Percentiles rank a stretch among this genome's conserved stretches.
Conservation (phyloP, 1,139 yeast species). For the Kodamaea sp. region DNA sequence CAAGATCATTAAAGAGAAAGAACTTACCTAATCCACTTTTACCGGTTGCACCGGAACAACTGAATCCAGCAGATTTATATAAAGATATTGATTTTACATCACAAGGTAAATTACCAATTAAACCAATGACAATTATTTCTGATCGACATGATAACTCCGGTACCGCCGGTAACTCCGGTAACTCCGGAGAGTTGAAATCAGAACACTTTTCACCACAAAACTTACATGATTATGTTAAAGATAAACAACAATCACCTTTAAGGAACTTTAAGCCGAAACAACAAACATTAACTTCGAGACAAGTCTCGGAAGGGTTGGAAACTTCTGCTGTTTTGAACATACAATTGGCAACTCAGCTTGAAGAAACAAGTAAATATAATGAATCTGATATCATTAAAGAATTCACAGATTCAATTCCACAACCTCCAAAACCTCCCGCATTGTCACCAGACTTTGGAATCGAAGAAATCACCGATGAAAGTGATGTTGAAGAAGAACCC, state of each 20-base stretch:
- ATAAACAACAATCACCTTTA: constrained; percentile 22
- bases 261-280: constrained; percentile 18
- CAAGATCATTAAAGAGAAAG: constrained; percentile 27
- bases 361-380: constrained; percentile 1
- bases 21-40: constrained; percentile 26
- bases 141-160: background rate
- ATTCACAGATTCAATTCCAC: constrained; percentile 12
- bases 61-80: constrained; percentile 19
- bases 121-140: constrained; percentile 36
- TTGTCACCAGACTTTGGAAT: constrained; percentile 36
- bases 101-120: constrained; percentile 41
- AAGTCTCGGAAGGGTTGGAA: constrained; percentile 26
- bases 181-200: background rate
- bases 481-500: constrained; percentile 19
- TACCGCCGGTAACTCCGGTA: background rate
- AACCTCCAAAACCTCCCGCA: constrained; percentile 8
- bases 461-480: constrained; percentile 35
- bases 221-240: constrained; percentile 21
- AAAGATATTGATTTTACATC: constrained; percentile 42
- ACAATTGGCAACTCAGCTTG: constrained; percentile 22
- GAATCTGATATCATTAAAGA: constrained; percentile 9
- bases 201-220: constrained; percentile 15
- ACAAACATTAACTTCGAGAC: constrained; percentile 11
- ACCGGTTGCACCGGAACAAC: constrained; percentile 14
- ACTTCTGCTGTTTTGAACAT: constrained; percentile 26